Evolutionary conservation across 2,329 filamentous ascomycete species (phyloP), one percentile per base, ranked within the genome.

Genomic region (Talaromyces albobiverticillius): DNA sequence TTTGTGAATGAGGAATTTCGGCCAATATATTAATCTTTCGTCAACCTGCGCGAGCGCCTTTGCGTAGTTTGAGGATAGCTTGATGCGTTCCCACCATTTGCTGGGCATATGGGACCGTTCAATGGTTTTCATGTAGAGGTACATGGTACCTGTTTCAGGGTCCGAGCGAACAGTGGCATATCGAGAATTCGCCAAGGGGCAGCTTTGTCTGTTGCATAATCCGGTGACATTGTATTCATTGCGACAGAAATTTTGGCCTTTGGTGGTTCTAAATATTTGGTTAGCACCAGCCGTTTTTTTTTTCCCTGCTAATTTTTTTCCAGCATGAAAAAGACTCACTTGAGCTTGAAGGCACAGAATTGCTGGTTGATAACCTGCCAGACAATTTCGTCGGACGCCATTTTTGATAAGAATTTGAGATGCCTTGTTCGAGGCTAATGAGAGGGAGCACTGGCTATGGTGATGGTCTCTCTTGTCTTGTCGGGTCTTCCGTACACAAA

Each of bases 291-390:
- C 20, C 8, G 7, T 32, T 32, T 36, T 4, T 40, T 40, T 40
- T 40, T 20, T 22, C 11, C 20, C 20, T 25, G 41, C 31, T 23
- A 7, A 23, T 25, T 43, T 34, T 23, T 8, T 26, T 23, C 26
- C 36, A 34, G 51, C 57, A 40, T 56, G 52, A 47, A 23, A 50
- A 31, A 32, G 11, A 71, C 83, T 63, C 76, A 90, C 85, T 95
- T 96, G 62, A 97, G 80, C 71, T 96, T 96, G 80, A 92, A 97
- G 49, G 88, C 87, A 78, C 94, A 97, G 71, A 94, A 95, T 69
- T 93, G 89, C 75, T 94, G 89, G 75, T 95, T 95, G 63, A 96
- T 96, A 55, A 96, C 89, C 71, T 92, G 86, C 94, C 94, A 99
- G 60, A 97, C 87, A 61, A 97, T 95, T 75, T 97, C 93, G 79